Base-by-base conservation (phyloP, 2,329 filamentous ascomycete genomes). In the Aspergillus arachidicola region DNA sequence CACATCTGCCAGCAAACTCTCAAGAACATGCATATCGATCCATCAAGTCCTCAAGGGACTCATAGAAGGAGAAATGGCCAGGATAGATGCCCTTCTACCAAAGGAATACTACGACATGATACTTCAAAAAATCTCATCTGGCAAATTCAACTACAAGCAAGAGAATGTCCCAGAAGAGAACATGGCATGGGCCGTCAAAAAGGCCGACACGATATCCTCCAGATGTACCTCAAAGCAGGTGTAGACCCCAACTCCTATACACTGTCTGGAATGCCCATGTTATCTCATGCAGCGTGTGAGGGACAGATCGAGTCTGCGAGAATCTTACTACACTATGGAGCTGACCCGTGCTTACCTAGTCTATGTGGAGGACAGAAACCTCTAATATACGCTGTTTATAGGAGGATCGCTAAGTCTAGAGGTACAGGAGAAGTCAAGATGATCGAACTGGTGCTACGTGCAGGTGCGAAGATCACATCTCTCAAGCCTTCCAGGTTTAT, bases 391-490 rank as follows among this genome's bases (percentile, higher is more conserved):
- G 12, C 45, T 28, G 45, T 28, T 16, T 26, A 6, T 26, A 12
- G 45, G 12, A 16, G 2, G 11, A 0, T 9, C 4, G 11, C 2
- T 26, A 14, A 26, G 21, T 12, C 12, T 5, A 23, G 12, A 6
- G 1, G 3, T 4, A 34, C 2, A 34, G 32, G 3, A 4, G 3
- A 12, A 7, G 11, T 1, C 2, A 7, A 28, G 0, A 28, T 48
- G 21, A 16, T 48, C 7, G 12, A 26, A 2, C 5, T 48, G 4
- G 2, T 48, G 21, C 12, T 48, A 12, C 5, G n/a, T 11, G 21
- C 21, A 12, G 45, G 43, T 10, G 43, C 43, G 45, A 48, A 48
- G 21, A 28, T 48, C 0, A 14, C 45, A 2, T 48, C 45, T 7
- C 21, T 48, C 45, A 16, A 26, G 11, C 5, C 1, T 10, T 28